Evolutionary conservation across 176 grass and related monocot genomes (phyloP).

Genomic region (Eremochloa ophiuroides): DNA sequence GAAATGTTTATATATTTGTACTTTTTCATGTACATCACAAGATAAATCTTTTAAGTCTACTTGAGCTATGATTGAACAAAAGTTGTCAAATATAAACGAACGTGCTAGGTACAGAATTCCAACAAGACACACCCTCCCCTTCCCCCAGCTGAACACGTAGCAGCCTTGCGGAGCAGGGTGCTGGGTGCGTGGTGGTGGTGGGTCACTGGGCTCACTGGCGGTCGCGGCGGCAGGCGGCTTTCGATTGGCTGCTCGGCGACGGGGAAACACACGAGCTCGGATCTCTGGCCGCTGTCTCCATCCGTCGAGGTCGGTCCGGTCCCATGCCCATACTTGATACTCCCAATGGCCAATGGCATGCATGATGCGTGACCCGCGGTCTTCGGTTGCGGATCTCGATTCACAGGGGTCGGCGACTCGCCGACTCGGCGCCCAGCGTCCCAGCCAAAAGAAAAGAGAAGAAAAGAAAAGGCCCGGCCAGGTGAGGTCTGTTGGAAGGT

Average conservation of each 20-base stretch:
- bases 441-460: too few relatives aligned
- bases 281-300: conserved; percentile 34
- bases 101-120: too few relatives aligned
- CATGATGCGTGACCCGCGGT: background rate
- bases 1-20: too few relatives aligned
- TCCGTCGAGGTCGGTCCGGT: background rate
- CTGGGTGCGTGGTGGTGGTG: too few relatives aligned
- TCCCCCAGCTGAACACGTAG: background rate
- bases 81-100: too few relatives aligned
- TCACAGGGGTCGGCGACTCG: background rate
- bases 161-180: background rate
- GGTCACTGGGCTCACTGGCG: background rate
- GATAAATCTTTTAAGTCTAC: too few relatives aligned
- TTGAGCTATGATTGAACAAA: too few relatives aligned
- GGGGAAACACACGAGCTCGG: conserved; percentile 41
- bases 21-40: too few relatives aligned
- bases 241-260: background rate
- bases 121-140: too few relatives aligned
- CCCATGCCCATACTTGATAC: too few relatives aligned
- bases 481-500: background rate
- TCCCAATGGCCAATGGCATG: background rate
- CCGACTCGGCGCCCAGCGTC: too few relatives aligned
- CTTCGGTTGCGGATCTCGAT: conserved; percentile 23
- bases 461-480: background rate
- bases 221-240: background rate